A percentile compares a stretch with the other conserved stretches of the same genome.
phyloP scores from a whole-genome alignment of 805 yeast species.

The Clavispora carvajalis region DNA sequence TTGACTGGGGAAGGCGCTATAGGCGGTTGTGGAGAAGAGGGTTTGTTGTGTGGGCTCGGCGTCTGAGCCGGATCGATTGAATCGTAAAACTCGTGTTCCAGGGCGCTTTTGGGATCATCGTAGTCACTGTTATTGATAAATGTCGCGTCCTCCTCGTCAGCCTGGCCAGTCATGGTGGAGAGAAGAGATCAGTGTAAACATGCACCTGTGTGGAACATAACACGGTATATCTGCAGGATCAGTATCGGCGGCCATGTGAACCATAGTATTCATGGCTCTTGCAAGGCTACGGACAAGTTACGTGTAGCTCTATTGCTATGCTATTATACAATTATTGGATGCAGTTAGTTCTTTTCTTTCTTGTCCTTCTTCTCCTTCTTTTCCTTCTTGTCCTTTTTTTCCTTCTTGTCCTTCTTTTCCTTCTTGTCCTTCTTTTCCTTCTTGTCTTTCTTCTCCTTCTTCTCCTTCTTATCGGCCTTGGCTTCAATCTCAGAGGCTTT shows the following conservation, averaged over 20 bases:
- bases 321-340: slow-evolving; percentile 1
- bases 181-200: neutral
- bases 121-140: slow-evolving; percentile 40
- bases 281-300: neutral
- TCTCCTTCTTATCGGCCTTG: slow-evolving; percentile 25
- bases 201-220: neutral
- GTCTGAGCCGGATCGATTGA: neutral
- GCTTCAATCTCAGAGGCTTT: slow-evolving; percentile 15
- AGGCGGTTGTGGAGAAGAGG: neutral
- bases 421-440: slow-evolving; percentile 12
- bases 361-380: slow-evolving; percentile 5
- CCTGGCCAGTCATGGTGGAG: neutral
- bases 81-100: neutral
- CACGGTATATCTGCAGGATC: neutral
- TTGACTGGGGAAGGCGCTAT: neutral
- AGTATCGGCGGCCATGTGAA: neutral
- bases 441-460: slow-evolving; percentile 21
- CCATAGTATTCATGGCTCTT: no score
- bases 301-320: slow-evolving; percentile 1
- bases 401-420: slow-evolving; percentile 7
- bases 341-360: neutral
- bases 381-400: slow-evolving; percentile 5
- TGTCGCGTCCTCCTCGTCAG: slow-evolving; percentile 19
- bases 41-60: no score
- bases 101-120: neutral